phyloP scores from a whole-genome alignment of 1,284 basidiomycete species.

The Papiliotrema fonsecae region DNA sequence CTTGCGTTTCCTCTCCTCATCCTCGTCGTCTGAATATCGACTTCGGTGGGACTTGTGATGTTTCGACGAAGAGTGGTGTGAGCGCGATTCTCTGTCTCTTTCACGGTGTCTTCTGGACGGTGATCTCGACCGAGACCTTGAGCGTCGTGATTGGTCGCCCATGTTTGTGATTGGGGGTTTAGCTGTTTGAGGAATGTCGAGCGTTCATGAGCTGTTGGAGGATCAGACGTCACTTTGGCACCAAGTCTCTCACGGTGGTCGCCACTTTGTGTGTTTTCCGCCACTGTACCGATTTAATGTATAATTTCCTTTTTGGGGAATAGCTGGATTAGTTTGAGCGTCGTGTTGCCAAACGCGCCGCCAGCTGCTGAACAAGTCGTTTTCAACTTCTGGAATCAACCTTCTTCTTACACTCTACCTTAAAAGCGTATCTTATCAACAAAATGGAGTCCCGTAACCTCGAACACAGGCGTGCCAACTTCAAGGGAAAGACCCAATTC shows the following conservation, averaged over 20 bases:
- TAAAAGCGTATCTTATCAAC: neutral
- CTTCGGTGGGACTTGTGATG: conserved; percentile 10
- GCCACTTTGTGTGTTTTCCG: neutral
- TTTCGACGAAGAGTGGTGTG: conserved; percentile 12
- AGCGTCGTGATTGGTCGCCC: conserved; percentile 1
- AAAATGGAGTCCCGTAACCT: conserved; percentile 44
- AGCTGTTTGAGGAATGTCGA: neutral
- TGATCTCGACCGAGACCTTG: conserved; percentile 13
- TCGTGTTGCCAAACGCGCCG: too few relatives aligned
- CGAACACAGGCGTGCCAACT: conserved; percentile 47
- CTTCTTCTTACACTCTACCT: neutral
- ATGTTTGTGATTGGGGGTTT: neutral
- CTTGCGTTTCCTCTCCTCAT: conserved; percentile 14
- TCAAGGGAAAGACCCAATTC: conserved; percentile 50
- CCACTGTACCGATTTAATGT: neutral
- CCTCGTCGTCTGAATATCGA: conserved; percentile 8
- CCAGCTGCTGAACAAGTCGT: too few relatives aligned
- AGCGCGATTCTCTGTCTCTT: conserved; percentile 13
- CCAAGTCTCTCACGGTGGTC: conserved; percentile 2
- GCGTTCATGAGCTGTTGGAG: neutral
- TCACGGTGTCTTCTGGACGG: conserved; percentile 1
- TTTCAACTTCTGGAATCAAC: too few relatives aligned
- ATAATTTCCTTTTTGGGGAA: too few relatives aligned
- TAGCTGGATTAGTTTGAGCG: too few relatives aligned
- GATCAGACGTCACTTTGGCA: too few relatives aligned